Evolutionary conservation across 495 filamentous ascomycete species (phyloP), one percentile per base, ranked within the genome.

Genomic region (Neurospora tetraspora): DNA sequence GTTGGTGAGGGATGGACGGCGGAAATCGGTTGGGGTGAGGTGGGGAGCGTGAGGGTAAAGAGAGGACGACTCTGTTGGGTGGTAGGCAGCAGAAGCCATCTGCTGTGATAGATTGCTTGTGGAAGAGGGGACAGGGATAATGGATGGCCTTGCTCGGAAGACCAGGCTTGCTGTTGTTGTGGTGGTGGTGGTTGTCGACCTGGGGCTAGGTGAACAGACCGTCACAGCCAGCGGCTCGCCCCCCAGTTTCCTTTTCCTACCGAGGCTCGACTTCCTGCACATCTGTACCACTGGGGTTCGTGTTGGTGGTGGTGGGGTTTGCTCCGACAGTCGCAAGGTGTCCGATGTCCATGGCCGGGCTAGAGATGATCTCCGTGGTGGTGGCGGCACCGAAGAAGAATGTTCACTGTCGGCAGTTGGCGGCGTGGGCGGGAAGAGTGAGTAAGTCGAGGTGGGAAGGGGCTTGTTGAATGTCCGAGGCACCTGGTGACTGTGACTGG

Each of bases 391-490:
- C 53, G 27, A 59, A 68, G 43, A 70, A 43, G 69, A 31, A 59
- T 43, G n/a, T 40, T 34, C 73, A 20, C 39, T 61, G 23, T 68
- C 16, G 2, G 39, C 3, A 36, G 36, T 39, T 9, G 36, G 47
- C 20, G 69, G 39, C 37, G 70, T 27, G 27, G 73, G 53, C 3
- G 79, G 79, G 39, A 79, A 80, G n/a, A 80, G 73, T 2, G 79
- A 78, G 47, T 79, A 80, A 39, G 70, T 70, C 0, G 69, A 71
- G 20, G 71, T 71, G 12, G 76, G 71, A n/a, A 72, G 71, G 27
- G 70, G 61, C 73, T 70, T 77, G n/a, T 18, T 65, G 53, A 59
- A 59, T n/a, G 70, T 71, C 42, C 70, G 40, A 34, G 43, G 43
- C 23, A n/a, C 16, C 70, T 61, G 70, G 69, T 45, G 42, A 38